phyloP scores from a whole-genome alignment of 495 filamentous ascomycete species.

The Neurospora sp. region DNA sequence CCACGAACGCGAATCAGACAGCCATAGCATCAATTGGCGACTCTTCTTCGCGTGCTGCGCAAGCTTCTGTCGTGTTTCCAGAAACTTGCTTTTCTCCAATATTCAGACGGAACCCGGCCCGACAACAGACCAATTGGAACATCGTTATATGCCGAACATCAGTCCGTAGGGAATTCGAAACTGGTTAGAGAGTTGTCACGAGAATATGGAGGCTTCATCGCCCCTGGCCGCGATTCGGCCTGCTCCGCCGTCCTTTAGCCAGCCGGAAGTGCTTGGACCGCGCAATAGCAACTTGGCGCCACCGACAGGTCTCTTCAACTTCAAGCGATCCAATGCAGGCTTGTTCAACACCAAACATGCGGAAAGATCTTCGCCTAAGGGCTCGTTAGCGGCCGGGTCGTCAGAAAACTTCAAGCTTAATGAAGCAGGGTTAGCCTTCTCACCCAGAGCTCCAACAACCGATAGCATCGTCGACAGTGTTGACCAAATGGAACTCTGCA shows the following conservation, averaged over 20 bases:
- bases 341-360: conserved; percentile 70
- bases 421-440: conserved; percentile 63
- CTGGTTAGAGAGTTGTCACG: background rate
- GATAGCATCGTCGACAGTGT: conserved; percentile 2
- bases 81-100: background rate
- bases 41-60: background rate
- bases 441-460: conserved; percentile 3
- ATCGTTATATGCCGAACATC: background rate
- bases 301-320: conserved; percentile 50
- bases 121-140: background rate
- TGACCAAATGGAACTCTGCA: conserved; percentile 17
- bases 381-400: conserved; percentile 82
- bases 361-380: conserved; percentile 79
- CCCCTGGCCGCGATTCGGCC: conserved; percentile 92
- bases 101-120: background rate
- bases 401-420: conserved; percentile 91
- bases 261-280: conserved; percentile 33
- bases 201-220: conserved; percentile 79
- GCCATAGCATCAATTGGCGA: background rate
- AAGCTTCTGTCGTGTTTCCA: background rate
- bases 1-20: background rate
- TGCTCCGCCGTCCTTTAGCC: conserved; percentile 45
- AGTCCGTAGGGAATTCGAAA: background rate
- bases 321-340: conserved; percentile 40
- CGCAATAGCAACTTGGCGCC: conserved; percentile 40